These are phyloP conservation scores for Tolypocladium tundrense DNA, from an alignment of 2,329 filamentous ascomycete species.

Conservation along the genomic window DNA sequence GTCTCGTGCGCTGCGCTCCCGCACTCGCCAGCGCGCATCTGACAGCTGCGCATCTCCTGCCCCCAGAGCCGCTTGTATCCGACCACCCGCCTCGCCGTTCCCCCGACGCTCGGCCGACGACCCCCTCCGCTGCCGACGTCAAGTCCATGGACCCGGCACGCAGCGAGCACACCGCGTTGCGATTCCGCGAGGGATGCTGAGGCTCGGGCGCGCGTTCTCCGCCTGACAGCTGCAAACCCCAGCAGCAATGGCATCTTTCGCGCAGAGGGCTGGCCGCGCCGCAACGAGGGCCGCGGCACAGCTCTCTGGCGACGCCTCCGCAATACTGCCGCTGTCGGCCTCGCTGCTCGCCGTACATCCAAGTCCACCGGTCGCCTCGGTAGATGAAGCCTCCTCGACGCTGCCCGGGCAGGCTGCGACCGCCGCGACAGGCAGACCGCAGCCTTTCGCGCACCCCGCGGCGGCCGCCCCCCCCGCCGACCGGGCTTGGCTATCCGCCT, in stretches of 20 bases:
- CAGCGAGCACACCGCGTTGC: not conserved
- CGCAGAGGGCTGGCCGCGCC: conserved; percentile 9
- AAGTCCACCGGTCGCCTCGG: not conserved
- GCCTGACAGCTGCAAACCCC: conserved; percentile 2
- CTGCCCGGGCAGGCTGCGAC: not conserved
- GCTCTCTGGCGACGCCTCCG: conserved; percentile 6
- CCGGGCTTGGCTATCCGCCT: not conserved
- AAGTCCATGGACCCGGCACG: conserved; percentile 1
- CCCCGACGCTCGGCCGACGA: not conserved
- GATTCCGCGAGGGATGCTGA: conserved; percentile 6
- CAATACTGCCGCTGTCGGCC: not conserved
- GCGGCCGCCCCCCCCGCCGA: not conserved
- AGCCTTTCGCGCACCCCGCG: not conserved
- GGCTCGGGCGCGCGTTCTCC: conserved; percentile 2
- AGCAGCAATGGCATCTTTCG: conserved; percentile 12
- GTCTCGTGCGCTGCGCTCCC: not conserved
- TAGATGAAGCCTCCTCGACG: not conserved
- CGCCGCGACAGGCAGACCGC: not conserved
- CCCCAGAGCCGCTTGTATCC: not conserved
- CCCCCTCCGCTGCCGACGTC: not conserved
- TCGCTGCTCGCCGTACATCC: not conserved
- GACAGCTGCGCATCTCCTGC: not conserved
- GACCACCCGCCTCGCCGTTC: not conserved
- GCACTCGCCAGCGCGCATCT: not conserved
- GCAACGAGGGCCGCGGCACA: conserved; percentile 8